These are phyloP conservation scores for Cardamine resedifolia DNA, from an alignment of 345 rosid species.

Conservation along the genomic window DNA sequence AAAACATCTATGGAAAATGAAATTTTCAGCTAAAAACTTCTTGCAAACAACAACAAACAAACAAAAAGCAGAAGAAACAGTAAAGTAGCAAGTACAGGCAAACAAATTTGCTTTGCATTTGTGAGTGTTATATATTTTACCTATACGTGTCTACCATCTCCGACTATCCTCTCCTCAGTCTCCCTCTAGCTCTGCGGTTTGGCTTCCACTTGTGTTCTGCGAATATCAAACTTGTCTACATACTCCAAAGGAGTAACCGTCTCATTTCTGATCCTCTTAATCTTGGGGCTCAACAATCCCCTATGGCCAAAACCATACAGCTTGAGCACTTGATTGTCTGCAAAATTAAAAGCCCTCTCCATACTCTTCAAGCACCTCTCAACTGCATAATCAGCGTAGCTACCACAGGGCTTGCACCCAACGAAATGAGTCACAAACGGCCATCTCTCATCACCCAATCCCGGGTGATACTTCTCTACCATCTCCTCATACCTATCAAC, in stretches of 20 bases:
- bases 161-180: conserved; percentile 11
- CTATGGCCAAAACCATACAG: conserved; percentile 87
- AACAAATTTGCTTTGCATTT: conserved; percentile 38
- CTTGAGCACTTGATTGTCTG: conserved; percentile 91
- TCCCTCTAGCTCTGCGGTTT: conserved; percentile 30
- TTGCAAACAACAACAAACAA: conserved; percentile 36
- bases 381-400: conserved; percentile 94
- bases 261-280: conserved; percentile 89
- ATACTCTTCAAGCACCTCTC: conserved; percentile 85
- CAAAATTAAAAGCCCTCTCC: conserved; percentile 97
- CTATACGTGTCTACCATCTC: conserved; percentile 28
- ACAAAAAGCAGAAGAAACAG: conserved; percentile 17
- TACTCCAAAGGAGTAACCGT: conserved; percentile 67
- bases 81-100: conserved; percentile 36
- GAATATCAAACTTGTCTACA: conserved; percentile 83
- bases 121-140: conserved; percentile 36
- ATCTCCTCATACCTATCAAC: conserved; percentile 96
- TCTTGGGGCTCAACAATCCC: conserved; percentile 94
- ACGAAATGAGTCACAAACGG: conserved; percentile 97
- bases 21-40: conserved; percentile 24
- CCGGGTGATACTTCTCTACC: conserved; percentile 94
- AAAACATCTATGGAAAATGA: conserved; percentile 31
- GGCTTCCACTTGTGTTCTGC: conserved; percentile 42
- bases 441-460: conserved; percentile 97
- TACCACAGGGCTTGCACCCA: conserved; percentile 97